Conservation (phyloP, 148 eudicot species). For the Fagopyrum esculentum region DNA sequence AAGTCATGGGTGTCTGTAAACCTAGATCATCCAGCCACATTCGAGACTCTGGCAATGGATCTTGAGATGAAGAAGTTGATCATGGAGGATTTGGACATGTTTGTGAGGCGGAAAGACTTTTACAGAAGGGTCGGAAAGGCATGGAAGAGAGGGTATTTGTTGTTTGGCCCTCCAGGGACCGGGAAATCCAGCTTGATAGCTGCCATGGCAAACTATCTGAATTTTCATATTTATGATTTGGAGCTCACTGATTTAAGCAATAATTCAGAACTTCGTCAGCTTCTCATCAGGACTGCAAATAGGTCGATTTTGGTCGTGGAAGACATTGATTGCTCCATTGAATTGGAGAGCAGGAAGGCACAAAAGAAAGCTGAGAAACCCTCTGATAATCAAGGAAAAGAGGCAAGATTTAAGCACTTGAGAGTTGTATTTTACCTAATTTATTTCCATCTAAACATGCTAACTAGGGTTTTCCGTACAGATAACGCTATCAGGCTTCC, state of each 20-base stretch:
- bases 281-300: conserved; percentile 24
- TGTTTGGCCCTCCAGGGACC: conserved; percentile 21
- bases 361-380: background rate
- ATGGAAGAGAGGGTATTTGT: conserved; percentile 12
- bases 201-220: conserved; percentile 24
- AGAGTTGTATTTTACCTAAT: background rate
- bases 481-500: conserved; percentile 58
- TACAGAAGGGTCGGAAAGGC: conserved; percentile 13
- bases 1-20: background rate
- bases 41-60: conserved; percentile 10
- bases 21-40: conserved; percentile 10
- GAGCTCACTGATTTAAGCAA: conserved; percentile 23
- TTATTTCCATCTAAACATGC: background rate
- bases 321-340: conserved; percentile 33
- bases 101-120: conserved; percentile 17
- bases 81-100: background rate
- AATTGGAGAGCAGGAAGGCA: conserved; percentile 21
- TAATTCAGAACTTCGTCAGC: conserved; percentile 25
- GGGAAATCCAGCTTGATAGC: conserved; percentile 28
- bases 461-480: conserved; percentile 9
- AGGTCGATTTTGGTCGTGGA: conserved; percentile 34
- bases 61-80: background rate
- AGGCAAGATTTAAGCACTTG: background rate
- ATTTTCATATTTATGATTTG: conserved; percentile 31
- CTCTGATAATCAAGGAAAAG: background rate